Evolutionary conservation across 2,329 filamentous ascomycete species (phyloP).

Genomic region (Didymosphaeria variabile): DNA sequence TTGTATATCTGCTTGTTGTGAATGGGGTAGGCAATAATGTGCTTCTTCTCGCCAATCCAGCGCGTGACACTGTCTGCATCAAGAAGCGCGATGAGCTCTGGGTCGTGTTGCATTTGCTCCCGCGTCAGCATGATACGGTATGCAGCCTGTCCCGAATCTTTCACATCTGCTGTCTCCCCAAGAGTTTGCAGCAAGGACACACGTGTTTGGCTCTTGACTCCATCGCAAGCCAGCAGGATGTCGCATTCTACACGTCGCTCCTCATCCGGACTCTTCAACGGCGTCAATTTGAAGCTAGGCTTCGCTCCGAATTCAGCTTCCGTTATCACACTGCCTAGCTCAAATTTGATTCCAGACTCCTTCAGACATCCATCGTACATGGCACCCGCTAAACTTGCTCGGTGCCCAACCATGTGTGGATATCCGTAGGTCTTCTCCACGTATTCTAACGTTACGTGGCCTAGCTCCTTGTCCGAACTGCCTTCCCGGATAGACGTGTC

Average conservation of each 20-base stretch:
- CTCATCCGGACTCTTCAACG: conserved; percentile 58
- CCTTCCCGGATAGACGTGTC: conserved; percentile 80
- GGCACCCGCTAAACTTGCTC: conserved; percentile 73
- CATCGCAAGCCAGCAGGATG: conserved; percentile 57
- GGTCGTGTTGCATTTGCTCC: conserved; percentile 71
- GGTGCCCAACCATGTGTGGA: conserved; percentile 82
- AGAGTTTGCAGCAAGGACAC: conserved; percentile 64
- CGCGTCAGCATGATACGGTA: conserved; percentile 81
- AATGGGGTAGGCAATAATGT: conserved; percentile 82
- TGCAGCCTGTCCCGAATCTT: conserved; percentile 78
- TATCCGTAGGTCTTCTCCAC: conserved; percentile 75
- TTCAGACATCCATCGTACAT: conserved; percentile 77
- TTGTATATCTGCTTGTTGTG: conserved; percentile 73
- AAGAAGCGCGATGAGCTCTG: conserved; percentile 73
- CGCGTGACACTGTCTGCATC: conserved; percentile 73
- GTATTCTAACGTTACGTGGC: conserved; percentile 73
- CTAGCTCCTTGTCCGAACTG: conserved; percentile 72
- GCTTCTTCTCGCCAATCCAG: conserved; percentile 78
- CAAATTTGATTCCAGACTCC: conserved; percentile 69
- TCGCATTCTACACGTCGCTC: conserved; percentile 64
- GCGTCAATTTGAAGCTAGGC: conserved; percentile 67
- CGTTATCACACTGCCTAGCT: conserved; percentile 68
- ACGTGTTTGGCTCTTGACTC: conserved; percentile 58
- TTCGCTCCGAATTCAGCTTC: conserved; percentile 65
- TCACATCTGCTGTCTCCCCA: conserved; percentile 63